A percentile compares a stretch with the other conserved stretches of the same genome.
Conservation (phyloP, 768 basidiomycete genomes). For the Phaeotremella skinneri region DNA sequence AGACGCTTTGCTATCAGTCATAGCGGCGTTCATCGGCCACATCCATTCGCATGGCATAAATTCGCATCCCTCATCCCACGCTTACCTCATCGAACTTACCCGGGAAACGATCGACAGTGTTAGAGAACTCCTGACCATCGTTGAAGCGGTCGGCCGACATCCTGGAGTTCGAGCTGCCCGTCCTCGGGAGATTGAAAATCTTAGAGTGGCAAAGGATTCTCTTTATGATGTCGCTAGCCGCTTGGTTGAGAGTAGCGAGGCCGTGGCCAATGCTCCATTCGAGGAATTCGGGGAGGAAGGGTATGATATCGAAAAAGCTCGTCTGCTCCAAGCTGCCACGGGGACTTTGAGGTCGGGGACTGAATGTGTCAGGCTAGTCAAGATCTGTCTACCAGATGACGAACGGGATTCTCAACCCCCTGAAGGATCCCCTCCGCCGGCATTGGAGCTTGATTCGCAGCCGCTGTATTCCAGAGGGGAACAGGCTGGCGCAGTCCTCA, state of each 20-base stretch:
- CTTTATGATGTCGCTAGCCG: constrained; percentile 79
- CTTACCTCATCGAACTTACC: constrained; percentile 91
- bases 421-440: background rate
- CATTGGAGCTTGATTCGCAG: background rate
- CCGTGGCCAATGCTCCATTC: constrained; percentile 61
- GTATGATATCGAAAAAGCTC: constrained; percentile 73
- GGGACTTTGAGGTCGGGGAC: constrained; percentile 79
- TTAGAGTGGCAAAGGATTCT: constrained; percentile 71
- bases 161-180: constrained; percentile 60
- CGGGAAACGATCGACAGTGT: constrained; percentile 91
- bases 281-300: constrained; percentile 58
- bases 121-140: constrained; percentile 82
- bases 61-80: constrained; percentile 89
- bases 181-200: constrained; percentile 61
- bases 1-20: constrained; percentile 85
- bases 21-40: constrained; percentile 96
- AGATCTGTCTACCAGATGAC: constrained; percentile 68
- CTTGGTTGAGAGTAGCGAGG: constrained; percentile 83
- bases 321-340: constrained; percentile 79
- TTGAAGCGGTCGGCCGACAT: constrained; percentile 75
- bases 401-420: constrained; percentile 48
- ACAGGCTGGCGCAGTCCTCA: constrained; percentile 6
- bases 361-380: constrained; percentile 83
- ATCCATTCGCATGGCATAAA: constrained; percentile 86
- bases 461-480: constrained; percentile 3